phyloP scores from a whole-genome alignment of 1,284 basidiomycete species.

The Ceratobasidium theobromae region DNA sequence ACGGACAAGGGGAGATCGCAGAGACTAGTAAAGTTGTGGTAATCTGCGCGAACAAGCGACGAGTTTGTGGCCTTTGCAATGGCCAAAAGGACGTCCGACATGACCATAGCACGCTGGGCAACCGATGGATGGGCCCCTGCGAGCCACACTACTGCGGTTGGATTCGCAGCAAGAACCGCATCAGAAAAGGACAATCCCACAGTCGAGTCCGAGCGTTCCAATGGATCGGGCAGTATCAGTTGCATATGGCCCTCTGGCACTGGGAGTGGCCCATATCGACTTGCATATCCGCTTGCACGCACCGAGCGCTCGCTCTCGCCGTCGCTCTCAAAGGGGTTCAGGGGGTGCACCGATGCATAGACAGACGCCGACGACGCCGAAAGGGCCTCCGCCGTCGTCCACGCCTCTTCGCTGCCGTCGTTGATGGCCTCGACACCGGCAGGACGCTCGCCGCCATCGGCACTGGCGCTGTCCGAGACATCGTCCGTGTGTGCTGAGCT shows the following conservation, averaged over 20 bases:
- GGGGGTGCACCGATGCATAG: conserved; percentile 19
- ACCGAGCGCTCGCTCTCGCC: background rate
- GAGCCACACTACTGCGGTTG: conserved; percentile 4
- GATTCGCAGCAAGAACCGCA: conserved; percentile 7
- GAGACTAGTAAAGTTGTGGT: conserved; percentile 13
- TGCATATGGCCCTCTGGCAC: conserved; percentile 1
- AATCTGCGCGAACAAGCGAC: conserved; percentile 11
- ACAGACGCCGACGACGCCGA: background rate
- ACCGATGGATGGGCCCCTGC: conserved; percentile 17
- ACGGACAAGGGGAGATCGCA: conserved; percentile 1
- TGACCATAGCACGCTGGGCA: conserved; percentile 10
- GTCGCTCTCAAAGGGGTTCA: conserved; percentile 25
- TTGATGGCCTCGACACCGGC: background rate
- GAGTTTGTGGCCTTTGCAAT: conserved; percentile 11
- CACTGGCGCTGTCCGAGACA: conserved; percentile 8
- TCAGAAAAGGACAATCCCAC: conserved; percentile 1
- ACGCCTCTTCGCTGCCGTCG: conserved; percentile 27
- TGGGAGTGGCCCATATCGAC: background rate
- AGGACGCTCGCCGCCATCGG: background rate
- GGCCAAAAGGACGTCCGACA: conserved; percentile 3
- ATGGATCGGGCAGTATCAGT: conserved; percentile 17
- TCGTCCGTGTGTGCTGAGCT: conserved; percentile 26
- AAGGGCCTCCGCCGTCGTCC: conserved; percentile 5
- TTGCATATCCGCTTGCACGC: background rate
- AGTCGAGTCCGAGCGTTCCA: conserved; percentile 24